Percentiles rank a stretch among this genome's conserved stretches.
Evolutionary conservation across 148 eudicot species (phyloP).

Genomic region (Chenopodium formosanum): DNA sequence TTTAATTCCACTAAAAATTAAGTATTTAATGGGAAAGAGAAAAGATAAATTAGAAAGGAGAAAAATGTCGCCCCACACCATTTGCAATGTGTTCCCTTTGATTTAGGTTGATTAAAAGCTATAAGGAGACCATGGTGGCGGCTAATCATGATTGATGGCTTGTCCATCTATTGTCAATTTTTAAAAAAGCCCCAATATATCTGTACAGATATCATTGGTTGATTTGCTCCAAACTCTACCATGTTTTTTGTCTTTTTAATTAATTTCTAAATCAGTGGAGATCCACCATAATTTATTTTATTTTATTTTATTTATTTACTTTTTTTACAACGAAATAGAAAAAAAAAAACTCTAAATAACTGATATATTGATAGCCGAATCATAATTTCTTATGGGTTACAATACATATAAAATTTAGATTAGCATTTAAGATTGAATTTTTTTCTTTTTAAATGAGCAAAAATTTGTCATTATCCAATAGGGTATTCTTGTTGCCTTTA

Average conservation of each 20-base stretch:
- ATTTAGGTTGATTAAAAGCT: background rate
- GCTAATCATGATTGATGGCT: slow-evolving; percentile 27
- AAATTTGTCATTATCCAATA: no score
- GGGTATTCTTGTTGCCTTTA: no score
- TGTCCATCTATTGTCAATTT: background rate
- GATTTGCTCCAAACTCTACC: background rate
- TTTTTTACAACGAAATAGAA: no score
- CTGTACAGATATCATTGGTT: background rate
- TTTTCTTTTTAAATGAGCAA: no score
- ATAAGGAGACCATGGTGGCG: slow-evolving; percentile 25
- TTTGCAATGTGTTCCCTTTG: slow-evolving; percentile 7
- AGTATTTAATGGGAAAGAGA: background rate
- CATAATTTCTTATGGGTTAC: no score
- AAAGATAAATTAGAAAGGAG: background rate
- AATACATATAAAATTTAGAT: no score
- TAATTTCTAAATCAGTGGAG: no score
- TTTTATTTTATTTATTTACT: no score
- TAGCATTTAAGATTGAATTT: no score
- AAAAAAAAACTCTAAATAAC: no score
- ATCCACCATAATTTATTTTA: no score
- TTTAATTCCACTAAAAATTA: background rate
- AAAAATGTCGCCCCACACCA: slow-evolving; percentile 17
- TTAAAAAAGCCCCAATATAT: background rate
- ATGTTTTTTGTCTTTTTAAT: background rate
- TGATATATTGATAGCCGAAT: no score